phyloP scores from a whole-genome alignment of 2,329 filamentous ascomycete species.

The Ceratocystis alfenasii region DNA sequence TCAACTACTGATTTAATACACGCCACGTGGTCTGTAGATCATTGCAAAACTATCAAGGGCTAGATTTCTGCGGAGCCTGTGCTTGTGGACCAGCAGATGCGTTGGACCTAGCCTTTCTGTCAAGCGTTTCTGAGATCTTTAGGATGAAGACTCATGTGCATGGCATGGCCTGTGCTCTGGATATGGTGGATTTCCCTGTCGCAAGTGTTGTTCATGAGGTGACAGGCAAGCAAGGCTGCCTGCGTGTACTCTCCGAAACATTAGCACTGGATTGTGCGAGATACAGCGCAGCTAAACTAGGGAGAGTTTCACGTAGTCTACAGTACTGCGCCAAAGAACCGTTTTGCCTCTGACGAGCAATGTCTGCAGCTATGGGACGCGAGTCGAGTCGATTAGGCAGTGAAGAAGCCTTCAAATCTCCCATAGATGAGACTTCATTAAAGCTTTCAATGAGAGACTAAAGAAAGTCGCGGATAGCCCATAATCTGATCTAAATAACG shows the following conservation, averaged over 20 bases:
- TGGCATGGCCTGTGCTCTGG: conserved; percentile 60
- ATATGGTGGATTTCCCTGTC: conserved; percentile 75
- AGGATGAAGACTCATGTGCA: conserved; percentile 72
- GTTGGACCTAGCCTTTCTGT: conserved; percentile 66
- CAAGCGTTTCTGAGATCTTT: conserved; percentile 62
- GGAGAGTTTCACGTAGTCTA: conserved; percentile 42
- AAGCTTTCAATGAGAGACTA: conserved; percentile 39
- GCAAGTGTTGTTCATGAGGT: conserved; percentile 56
- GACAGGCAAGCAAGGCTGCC: conserved; percentile 53
- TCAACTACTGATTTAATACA: conserved; percentile 27
- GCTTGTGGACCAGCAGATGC: conserved; percentile 53
- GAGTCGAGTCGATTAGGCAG: conserved; percentile 52
- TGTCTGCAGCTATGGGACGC: conserved; percentile 57
- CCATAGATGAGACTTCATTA: conserved; percentile 26
- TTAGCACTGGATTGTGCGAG: conserved; percentile 46
- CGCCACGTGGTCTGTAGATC: conserved; percentile 61
- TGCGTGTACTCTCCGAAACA: conserved; percentile 76
- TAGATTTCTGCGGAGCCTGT: conserved; percentile 49
- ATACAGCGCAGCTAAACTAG: conserved; percentile 37
- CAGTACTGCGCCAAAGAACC: conserved; percentile 43
- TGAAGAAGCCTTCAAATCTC: conserved; percentile 36
- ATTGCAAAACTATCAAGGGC: conserved; percentile 67
- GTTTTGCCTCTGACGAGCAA: conserved; percentile 68
- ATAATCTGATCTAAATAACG: conserved; percentile 59
- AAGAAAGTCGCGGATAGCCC: conserved; percentile 61